phyloP scores from a whole-genome alignment of 306 rosid species.

The Fragaria ananassa region DNA sequence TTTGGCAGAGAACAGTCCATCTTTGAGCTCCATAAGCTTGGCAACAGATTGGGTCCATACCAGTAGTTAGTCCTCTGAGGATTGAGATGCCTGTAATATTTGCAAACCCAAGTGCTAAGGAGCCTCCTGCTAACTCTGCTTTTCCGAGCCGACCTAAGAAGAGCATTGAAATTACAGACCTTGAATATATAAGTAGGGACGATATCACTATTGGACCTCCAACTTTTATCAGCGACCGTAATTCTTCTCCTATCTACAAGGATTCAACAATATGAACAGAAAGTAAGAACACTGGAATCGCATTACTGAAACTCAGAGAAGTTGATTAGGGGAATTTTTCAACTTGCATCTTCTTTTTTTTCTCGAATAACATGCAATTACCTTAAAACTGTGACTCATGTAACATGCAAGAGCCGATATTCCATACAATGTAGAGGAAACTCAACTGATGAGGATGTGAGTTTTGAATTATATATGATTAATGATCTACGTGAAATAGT shows the following conservation, averaged over 20 bases:
- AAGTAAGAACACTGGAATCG: background rate
- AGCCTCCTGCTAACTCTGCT: slow-evolving; percentile 81
- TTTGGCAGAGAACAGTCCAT: slow-evolving; percentile 63
- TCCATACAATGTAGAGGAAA: too few species aligned
- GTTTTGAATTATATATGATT: too few species aligned
- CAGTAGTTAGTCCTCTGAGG: slow-evolving; percentile 65
- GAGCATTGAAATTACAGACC: slow-evolving; percentile 69
- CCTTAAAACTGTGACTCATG: background rate
- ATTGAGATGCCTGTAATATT: slow-evolving; percentile 76
- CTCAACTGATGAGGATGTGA: too few species aligned
- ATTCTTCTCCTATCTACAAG: slow-evolving; percentile 67
- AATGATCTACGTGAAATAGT: too few species aligned
- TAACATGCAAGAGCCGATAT: background rate
- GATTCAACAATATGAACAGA: slow-evolving; percentile 20
- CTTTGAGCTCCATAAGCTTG: slow-evolving; percentile 88
- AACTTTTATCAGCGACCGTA: slow-evolving; percentile 47
- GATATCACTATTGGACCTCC: slow-evolving; percentile 68
- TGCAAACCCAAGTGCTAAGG: slow-evolving; percentile 76
- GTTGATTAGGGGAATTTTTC: background rate
- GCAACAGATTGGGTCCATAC: slow-evolving; percentile 93
- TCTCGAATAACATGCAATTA: background rate
- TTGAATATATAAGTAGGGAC: slow-evolving; percentile 55
- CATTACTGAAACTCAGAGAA: background rate
- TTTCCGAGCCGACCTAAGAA: slow-evolving; percentile 80
- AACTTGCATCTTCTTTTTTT: background rate